These are phyloP conservation scores for Spongospora subterranea DNA, from an alignment of 208 protist species.

Conservation along the genomic window DNA sequence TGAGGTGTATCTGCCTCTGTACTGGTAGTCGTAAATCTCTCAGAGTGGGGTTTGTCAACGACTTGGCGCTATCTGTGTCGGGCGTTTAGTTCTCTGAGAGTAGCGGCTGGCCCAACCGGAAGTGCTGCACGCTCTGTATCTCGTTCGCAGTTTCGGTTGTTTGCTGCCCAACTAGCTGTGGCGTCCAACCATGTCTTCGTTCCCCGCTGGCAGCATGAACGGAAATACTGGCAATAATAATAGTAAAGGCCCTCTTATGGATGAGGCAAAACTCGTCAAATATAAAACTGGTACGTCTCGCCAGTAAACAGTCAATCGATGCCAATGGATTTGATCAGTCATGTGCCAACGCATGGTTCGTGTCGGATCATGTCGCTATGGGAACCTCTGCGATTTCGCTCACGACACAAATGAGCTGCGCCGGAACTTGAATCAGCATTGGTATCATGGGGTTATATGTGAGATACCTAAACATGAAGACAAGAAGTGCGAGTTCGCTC, in stretches of 20 bases:
- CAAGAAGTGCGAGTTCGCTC: slow-evolving; percentile 50
- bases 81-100: no score
- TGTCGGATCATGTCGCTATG: background rate
- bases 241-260: slow-evolving; percentile 49
- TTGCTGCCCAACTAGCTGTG: no score
- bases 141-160: no score
- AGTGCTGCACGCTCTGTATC: no score
- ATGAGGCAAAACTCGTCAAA: slow-evolving; percentile 52
- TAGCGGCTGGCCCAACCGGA: no score
- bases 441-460: slow-evolving; percentile 48
- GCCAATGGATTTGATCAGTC: background rate
- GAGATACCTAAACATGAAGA: slow-evolving; percentile 28
- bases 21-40: no score
- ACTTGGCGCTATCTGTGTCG: no score
- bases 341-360: slow-evolving; percentile 55
- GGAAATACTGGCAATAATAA: no score
- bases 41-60: no score
- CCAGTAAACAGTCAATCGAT: background rate
- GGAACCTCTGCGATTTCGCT: slow-evolving; percentile 45
- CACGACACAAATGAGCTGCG: slow-evolving; percentile 39
- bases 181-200: no score
- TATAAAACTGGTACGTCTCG: slow-evolving; percentile 38
- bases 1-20: no score
- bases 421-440: slow-evolving; percentile 51
- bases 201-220: no score